These are phyloP conservation scores for Globisporangium barbulae DNA, from an alignment of 352 stramenopile genomes.

Conservation along the genomic window DNA sequence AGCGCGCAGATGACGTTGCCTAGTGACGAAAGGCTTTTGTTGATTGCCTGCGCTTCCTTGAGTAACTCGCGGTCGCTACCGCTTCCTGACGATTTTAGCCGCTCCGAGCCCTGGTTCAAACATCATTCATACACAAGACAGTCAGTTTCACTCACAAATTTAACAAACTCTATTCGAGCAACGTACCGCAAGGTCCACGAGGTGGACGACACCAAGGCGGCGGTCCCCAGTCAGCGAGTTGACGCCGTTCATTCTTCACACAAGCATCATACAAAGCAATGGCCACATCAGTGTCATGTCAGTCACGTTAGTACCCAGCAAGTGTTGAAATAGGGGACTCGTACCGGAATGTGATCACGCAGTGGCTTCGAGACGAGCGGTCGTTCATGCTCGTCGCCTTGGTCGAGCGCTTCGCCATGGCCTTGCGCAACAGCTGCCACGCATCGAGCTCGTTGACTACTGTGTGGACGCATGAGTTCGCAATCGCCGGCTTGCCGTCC, in stretches of 20 bases:
- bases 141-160: background rate
- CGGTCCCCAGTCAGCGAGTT: conserved; percentile 57
- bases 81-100: conserved; percentile 77
- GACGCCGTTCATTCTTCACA: conserved; percentile 46
- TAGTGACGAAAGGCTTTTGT: conserved; percentile 83
- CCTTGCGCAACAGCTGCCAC: conserved; percentile 61
- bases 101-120: conserved; percentile 63
- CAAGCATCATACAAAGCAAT: background rate
- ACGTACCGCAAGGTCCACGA: conserved; percentile 78
- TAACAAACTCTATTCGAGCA: too few species aligned
- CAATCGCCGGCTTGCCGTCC: conserved; percentile 57
- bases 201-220: conserved; percentile 65
- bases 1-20: conserved; percentile 84
- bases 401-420: conserved; percentile 58
- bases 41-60: conserved; percentile 84
- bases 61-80: conserved; percentile 69
- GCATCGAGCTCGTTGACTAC: conserved; percentile 59
- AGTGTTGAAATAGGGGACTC: background rate
- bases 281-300: background rate
- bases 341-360: conserved; percentile 80
- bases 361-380: conserved; percentile 80
- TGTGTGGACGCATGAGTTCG: conserved; percentile 58
- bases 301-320: background rate
- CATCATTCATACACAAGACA: background rate
- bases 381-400: conserved; percentile 88